Base-by-base conservation (phyloP, 164 flowering plant genomes). In the Santalum album region DNA sequence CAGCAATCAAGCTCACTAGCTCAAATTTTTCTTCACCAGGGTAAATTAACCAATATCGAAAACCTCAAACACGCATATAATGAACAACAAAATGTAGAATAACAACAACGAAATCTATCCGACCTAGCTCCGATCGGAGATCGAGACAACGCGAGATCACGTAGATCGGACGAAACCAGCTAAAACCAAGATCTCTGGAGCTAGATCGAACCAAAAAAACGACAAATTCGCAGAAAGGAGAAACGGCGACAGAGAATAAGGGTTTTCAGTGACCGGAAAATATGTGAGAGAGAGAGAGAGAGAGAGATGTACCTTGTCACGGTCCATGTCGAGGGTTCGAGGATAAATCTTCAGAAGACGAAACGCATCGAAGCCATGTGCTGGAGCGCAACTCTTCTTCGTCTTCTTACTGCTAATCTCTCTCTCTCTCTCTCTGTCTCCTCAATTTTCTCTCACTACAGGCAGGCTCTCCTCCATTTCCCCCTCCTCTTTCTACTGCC, bases 301-400 rank as follows among this genome's bases (percentile, higher is more conserved):
- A 49, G 12, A 49, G 19, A 18, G 12, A 18, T 17, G 12, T 38
- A 38, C 42, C 42, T 38, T 38, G 42, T 38, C 6, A 16, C 14
- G 42, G 42, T 38, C 42, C 42, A 38, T 38, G 14, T 38, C 17
- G 6, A 4, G 42, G 17, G n/a, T 3, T 12, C 16, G 42, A 38
- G 42, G 17, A 38, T 12, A 16, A 4, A 15, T 10, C 9, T 38
- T 38, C 42, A 38, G 17, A 1, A 15, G 42, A 14, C 12, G 42
- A 42, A 21, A 42, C 21, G 21, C 21, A 29, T 17, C 21, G 21
- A 42, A 21, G 45, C 45, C 45, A 42, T 42, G 45, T 42, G 45
- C n/a, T n/a, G n/a, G 45, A 6, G 45, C n/a, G 2, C 51, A 49
- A n/a, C 51, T 23, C 51, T 25, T n/a, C n/a, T n/a, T n/a, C n/a